Evolutionary conservation across 2,329 filamentous ascomycete genomes (phyloP), one percentile per base, ranked within the genome.

Genomic region (Conoideocrella luteorostrata): DNA sequence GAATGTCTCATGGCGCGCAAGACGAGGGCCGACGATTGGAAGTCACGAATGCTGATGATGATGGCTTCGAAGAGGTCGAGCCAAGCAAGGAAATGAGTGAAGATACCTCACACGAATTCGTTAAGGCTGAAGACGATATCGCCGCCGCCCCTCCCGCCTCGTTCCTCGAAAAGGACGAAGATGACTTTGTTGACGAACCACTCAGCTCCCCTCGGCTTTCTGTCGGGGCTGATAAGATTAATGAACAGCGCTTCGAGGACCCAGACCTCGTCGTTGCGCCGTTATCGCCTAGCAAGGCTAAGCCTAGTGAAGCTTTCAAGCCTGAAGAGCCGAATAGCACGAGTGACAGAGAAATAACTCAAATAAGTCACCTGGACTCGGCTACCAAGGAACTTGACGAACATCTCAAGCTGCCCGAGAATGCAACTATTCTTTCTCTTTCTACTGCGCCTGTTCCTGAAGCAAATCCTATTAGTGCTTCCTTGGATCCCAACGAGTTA

Each of bases 61-160:
- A 97, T 59, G 88, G 87, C 1, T 97, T 96, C 57, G 93, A 98
- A 61, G 89, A 95, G 63, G 90, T 97, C 9, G 76, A 77, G 26
- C 75, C 77, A 38, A 70, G 71, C 36, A 83, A 81, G 23, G 84
- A 88, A 47, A 77, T 88, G 54, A 79, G 78, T 15, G 86, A 90
- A 48, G 83, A 87, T 40, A 78, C 77, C 2, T 85, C 83, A 29
- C 79, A 86, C 49, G 80, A 85, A 49, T 78, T 85, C 46, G 74
- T 82, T 51, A 81, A 81, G 58, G 71, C 71, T 4, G 74, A 75
- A 47, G 72, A 76, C 23, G 76, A 78, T 47, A 70, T 77, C 5
- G 52, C 57, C 4, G 48, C 52, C 5, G 40, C 49, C n/a, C 53
- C 58, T 13, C 45, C 53, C 26, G 48, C 56, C 10, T 59, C 59